Percentiles rank a stretch among this genome's conserved stretches.
Conservation (phyloP, 768 basidiomycete genomes). For the Tremella mesenterica region DNA sequence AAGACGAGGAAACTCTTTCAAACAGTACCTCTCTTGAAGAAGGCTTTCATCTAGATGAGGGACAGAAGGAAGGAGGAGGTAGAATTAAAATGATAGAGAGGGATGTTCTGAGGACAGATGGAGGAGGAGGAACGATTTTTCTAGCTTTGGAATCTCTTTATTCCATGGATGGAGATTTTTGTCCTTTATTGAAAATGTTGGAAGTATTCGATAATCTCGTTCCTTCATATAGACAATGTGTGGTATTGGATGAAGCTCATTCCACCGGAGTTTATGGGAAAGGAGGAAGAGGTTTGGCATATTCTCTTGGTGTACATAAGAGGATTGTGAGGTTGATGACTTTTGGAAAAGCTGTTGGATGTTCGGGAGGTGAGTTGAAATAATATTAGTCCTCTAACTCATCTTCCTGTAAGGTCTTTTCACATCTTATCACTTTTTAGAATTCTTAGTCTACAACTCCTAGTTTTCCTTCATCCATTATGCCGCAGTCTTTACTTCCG, state of each 20-base stretch:
- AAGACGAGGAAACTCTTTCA: too few species aligned
- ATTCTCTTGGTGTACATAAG: slow-evolving; percentile 56
- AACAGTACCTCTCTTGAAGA: too few species aligned
- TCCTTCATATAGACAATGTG: slow-evolving; percentile 57
- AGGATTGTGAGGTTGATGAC: slow-evolving; percentile 76
- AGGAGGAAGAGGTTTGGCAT: slow-evolving; percentile 65
- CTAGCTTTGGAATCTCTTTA: slow-evolving; percentile 83
- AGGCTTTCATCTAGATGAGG: neutral
- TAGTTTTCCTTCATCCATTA: too few species aligned
- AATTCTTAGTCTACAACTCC: too few species aligned
- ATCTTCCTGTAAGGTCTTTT: too few species aligned
- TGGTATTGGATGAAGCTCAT: slow-evolving; percentile 89
- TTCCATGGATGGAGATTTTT: slow-evolving; percentile 91
- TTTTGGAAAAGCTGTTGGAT: slow-evolving; percentile 83
- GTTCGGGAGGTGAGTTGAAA: slow-evolving; percentile 76
- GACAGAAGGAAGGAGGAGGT: neutral
- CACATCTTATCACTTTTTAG: too few species aligned
- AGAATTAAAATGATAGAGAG: slow-evolving; percentile 10
- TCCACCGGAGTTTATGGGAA: slow-evolving; percentile 82
- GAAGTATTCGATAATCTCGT: slow-evolving; percentile 51
- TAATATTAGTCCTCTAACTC: neutral
- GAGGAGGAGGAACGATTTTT: slow-evolving; percentile 50
- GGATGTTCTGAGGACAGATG: slow-evolving; percentile 44
- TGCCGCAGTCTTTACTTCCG: too few species aligned
- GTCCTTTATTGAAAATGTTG: slow-evolving; percentile 62